Conservation (phyloP, 768 basidiomycete genomes). For the Hortiboletus flavorubellus region DNA sequence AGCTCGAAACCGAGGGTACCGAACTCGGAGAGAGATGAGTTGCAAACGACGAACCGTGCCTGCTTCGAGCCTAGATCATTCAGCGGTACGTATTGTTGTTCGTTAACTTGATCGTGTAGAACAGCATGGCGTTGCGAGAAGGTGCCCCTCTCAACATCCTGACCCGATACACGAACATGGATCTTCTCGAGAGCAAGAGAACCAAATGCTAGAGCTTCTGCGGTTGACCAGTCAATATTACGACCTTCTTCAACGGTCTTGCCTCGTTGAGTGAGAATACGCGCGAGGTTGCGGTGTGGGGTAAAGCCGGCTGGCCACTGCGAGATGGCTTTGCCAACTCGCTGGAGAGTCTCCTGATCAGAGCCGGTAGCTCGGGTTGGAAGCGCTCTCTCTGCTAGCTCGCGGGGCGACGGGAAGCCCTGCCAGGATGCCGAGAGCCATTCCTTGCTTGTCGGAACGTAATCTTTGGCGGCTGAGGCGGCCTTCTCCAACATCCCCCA, state of each 20-base stretch:
- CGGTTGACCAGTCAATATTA: constrained; percentile 97
- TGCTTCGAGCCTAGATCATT: constrained; percentile 86
- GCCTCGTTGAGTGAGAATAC: constrained; percentile 84
- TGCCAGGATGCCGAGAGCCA: constrained; percentile 99
- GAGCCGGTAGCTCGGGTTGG: constrained; percentile 89
- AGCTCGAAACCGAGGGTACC: constrained; percentile 96
- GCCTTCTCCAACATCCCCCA: constrained; percentile 99
- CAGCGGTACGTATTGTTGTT: constrained; percentile 85
- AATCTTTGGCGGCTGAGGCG: constrained; percentile 90
- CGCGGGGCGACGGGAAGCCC: constrained; percentile 96
- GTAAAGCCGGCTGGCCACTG: constrained; percentile 81
- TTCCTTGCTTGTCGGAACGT: constrained; percentile 90
- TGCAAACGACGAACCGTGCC: constrained; percentile 92
- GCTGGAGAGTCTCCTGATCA: constrained; percentile 70
- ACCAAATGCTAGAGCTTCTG: constrained; percentile 96
- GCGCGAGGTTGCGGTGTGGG: constrained; percentile 89
- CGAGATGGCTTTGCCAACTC: constrained; percentile 85
- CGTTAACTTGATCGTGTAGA: constrained; percentile 92
- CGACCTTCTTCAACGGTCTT: constrained; percentile 88
- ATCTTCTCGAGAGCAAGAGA: constrained; percentile 89
- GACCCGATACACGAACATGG: constrained; percentile 93
- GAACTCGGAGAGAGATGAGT: constrained; percentile 95
- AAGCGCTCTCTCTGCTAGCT: constrained; percentile 88
- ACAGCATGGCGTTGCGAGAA: constrained; percentile 99
- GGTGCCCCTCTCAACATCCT: constrained; percentile 98